Conservation (phyloP, 257 asterid genomes). For the Marsdenia floribunda region DNA sequence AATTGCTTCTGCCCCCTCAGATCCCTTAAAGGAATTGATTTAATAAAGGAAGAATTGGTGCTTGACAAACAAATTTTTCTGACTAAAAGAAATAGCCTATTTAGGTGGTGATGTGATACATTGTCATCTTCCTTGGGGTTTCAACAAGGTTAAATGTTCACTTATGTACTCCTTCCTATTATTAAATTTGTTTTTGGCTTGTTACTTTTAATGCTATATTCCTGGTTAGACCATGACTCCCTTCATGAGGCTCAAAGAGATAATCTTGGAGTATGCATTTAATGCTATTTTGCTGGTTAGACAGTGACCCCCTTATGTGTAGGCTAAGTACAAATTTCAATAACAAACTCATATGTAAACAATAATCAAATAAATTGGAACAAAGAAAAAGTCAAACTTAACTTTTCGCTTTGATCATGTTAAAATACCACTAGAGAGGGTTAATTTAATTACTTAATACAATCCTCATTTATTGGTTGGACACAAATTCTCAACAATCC, state of each 20-base stretch:
- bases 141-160: background rate
- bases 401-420: no score
- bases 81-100: background rate
- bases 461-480: no score
- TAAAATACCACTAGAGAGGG: no score
- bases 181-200: background rate
- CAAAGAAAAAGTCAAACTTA: no score
- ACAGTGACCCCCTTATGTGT: background rate
- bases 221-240: background rate
- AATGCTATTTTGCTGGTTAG: background rate
- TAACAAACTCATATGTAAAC: no score
- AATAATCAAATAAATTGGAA: no score
- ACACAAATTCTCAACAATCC: no score
- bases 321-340: no score
- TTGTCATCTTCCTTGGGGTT: background rate
- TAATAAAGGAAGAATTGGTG: no score
- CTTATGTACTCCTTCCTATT: background rate
- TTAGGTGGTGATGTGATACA: background rate
- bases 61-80: background rate
- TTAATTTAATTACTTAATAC: no score
- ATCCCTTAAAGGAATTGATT: no score
- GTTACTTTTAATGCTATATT: background rate
- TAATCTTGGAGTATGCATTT: background rate
- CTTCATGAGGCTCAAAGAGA: background rate
- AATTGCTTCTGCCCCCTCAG: no score